Evolutionary conservation across 495 filamentous ascomycete species (phyloP).

Genomic region (Chaetomium tenue): DNA sequence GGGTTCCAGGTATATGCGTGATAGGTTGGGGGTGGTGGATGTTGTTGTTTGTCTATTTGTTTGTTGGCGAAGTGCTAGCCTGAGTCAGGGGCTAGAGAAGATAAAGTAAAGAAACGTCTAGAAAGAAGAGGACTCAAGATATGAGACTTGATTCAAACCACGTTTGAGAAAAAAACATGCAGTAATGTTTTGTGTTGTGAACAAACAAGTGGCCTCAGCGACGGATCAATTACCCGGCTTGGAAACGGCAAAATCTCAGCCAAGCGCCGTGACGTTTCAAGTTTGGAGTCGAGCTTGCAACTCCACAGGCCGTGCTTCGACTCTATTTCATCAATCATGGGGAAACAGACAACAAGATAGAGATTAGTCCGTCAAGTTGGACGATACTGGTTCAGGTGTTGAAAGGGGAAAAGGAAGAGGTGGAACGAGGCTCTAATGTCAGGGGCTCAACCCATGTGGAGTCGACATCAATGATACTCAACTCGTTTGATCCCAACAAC

Average conservation of each 20-base stretch:
- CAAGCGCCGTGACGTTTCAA: not conserved
- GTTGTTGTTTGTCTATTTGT: not conserved
- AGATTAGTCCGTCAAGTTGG: not conserved
- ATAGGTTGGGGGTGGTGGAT: not conserved
- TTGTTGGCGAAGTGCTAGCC: not conserved
- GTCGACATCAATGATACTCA: too few species aligned
- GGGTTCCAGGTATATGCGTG: not conserved
- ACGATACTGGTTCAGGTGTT: too few species aligned
- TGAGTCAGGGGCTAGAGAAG: not conserved
- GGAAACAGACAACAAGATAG: too few species aligned
- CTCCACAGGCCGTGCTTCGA: not conserved
- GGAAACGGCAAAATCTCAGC: constrained; percentile 12
- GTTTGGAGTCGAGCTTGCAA: not conserved
- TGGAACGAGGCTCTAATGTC: not conserved
- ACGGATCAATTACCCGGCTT: constrained; percentile 19
- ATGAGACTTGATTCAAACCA: not conserved
- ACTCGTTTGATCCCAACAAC: too few species aligned
- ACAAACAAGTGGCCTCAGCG: constrained; percentile 12
- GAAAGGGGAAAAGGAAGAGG: not conserved
- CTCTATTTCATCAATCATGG: not conserved
- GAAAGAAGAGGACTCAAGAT: not conserved
- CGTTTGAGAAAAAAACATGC: constrained; percentile 5
- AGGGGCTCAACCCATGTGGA: not conserved
- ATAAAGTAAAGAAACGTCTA: not conserved
- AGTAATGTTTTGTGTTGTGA: not conserved